phyloP scores from a whole-genome alignment of 306 rosid genomes.

The Cicer judaicum region DNA sequence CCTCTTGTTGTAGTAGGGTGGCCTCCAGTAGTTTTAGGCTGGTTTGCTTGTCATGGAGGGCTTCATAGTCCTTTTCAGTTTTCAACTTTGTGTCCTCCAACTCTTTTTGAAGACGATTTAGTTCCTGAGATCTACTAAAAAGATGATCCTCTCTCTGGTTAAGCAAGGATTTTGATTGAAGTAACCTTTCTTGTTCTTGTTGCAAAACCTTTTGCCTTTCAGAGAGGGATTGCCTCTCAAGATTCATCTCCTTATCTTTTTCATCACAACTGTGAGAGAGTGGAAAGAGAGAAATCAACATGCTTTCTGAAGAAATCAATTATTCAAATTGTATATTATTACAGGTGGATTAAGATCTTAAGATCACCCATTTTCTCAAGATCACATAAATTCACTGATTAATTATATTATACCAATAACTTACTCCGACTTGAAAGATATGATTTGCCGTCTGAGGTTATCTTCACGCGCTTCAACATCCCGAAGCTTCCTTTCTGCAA shows the following conservation, averaged over 20 bases:
- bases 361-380: constrained; percentile 11
- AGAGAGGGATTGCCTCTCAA: constrained; percentile 76
- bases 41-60: constrained; percentile 66
- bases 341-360: constrained; percentile 30
- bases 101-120: constrained; percentile 72
- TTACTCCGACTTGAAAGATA: constrained; percentile 83
- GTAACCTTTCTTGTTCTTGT: constrained; percentile 86
- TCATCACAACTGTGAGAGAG: constrained; percentile 69
- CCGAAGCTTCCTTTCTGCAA: constrained; percentile 85
- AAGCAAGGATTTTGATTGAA: constrained; percentile 77
- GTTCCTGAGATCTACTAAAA: constrained; percentile 70
- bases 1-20: constrained; percentile 64
- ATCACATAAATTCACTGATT: neutral
- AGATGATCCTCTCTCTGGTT: constrained; percentile 81
- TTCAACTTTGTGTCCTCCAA: constrained; percentile 62
- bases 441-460: constrained; percentile 75
- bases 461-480: constrained; percentile 96
- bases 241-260: constrained; percentile 76
- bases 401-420: constrained; percentile 38
- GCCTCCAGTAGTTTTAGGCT: constrained; percentile 63
- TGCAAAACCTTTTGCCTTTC: constrained; percentile 85
- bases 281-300: constrained; percentile 28
- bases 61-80: constrained; percentile 61
- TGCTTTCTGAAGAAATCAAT: constrained; percentile 33
- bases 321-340: constrained; percentile 29